phyloP scores from a whole-genome alignment of 140 eudicot species.

The Flaveria floridana region DNA sequence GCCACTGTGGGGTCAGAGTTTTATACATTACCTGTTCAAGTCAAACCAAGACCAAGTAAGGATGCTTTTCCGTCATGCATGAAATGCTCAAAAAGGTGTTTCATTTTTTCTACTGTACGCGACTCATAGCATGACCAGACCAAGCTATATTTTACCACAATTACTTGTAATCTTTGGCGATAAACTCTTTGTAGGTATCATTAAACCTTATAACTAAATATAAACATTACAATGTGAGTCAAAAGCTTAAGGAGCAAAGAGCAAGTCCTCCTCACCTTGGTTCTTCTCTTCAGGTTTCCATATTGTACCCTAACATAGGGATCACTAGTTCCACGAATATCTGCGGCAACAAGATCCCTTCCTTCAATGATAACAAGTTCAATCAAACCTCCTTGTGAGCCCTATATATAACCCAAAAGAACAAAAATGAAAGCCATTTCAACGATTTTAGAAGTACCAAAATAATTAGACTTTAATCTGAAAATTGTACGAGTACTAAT shows the following conservation, averaged over 20 bases:
- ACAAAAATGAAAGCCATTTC: neutral
- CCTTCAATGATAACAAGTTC: slow-evolving; percentile 86
- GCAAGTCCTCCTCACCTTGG: slow-evolving; percentile 48
- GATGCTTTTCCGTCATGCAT: no score
- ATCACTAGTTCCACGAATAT: slow-evolving; percentile 94
- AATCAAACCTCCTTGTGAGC: slow-evolving; percentile 71
- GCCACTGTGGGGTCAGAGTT: slow-evolving; percentile 85
- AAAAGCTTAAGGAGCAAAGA: no score
- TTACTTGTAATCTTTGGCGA: neutral
- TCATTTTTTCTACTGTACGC: no score
- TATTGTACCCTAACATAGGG: slow-evolving; percentile 89
- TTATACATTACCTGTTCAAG: slow-evolving; percentile 38
- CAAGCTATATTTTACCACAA: neutral
- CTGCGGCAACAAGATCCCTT: slow-evolving; percentile 91
- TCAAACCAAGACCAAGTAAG: neutral
- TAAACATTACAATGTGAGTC: no score
- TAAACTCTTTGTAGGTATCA: no score
- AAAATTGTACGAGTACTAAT: neutral
- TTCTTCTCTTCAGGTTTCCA: slow-evolving; percentile 70
- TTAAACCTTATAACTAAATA: no score
- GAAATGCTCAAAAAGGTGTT: no score
- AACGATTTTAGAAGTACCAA: neutral
- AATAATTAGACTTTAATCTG: neutral
- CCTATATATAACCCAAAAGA: slow-evolving; percentile 34
- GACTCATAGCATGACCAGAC: no score